phyloP scores from a whole-genome alignment of 2,329 filamentous ascomycete species.

The Venturiaceae sp. region DNA sequence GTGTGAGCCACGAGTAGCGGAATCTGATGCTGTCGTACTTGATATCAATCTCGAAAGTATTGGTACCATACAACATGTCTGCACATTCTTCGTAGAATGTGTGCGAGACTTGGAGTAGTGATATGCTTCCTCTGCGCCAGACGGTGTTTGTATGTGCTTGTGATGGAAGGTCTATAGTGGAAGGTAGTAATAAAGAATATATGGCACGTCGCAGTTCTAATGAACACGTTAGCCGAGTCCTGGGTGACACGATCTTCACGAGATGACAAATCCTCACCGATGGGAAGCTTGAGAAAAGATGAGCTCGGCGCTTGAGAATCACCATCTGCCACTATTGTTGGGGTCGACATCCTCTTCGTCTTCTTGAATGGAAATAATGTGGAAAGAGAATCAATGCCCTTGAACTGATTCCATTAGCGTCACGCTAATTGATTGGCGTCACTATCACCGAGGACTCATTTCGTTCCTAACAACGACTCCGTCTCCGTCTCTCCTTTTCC shows the following conservation, averaged over 20 bases:
- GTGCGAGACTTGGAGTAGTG: slow-evolving; percentile 27
- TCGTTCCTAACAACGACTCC: too few relatives aligned
- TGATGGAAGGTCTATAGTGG: slow-evolving; percentile 21
- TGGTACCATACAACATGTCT: slow-evolving; percentile 35
- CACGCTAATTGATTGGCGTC: too few relatives aligned
- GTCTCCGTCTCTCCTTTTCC: not conserved
- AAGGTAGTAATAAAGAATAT: slow-evolving; percentile 30
- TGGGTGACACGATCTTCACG: too few relatives aligned
- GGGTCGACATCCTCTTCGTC: too few relatives aligned
- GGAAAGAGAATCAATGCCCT: too few relatives aligned
- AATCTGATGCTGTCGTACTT: slow-evolving; percentile 34
- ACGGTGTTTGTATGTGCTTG: slow-evolving; percentile 15
- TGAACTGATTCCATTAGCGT: too few relatives aligned
- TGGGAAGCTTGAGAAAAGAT: not conserved
- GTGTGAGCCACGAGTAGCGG: slow-evolving; percentile 32
- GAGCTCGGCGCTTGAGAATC: not conserved
- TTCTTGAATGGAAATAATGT: too few relatives aligned
- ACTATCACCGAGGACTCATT: too few relatives aligned
- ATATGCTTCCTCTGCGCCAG: slow-evolving; percentile 33
- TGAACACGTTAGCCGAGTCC: not conserved
- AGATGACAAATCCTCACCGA: not conserved
- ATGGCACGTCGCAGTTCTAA: slow-evolving; percentile 33
- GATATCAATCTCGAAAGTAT: slow-evolving; percentile 35
- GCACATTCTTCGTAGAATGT: slow-evolving; percentile 36
- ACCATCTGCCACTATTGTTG: not conserved